Base-by-base conservation (phyloP, 2,329 filamentous ascomycete genomes). In the Colletotrichum camelliae region DNA sequence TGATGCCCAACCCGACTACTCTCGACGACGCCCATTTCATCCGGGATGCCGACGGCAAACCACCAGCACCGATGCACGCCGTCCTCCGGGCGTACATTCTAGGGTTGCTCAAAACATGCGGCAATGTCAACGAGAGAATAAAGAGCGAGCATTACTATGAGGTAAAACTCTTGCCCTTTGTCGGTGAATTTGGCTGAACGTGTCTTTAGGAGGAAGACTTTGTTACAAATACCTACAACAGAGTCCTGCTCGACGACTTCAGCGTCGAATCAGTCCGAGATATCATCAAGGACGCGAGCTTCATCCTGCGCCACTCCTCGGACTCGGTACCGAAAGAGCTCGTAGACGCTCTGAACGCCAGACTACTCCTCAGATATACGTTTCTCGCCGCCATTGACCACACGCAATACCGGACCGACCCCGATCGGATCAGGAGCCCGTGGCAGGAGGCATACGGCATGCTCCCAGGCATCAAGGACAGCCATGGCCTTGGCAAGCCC, bases 111-210 rank as follows among this genome's bases (percentile, higher is more conserved):
- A 98, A 98, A 83, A 92, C 93, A 27, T 98, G 96, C 81, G 92
- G 93, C 77, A 92, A 92, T 79, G 94, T 97, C 15, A 95, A 97
- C 77, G 89, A 93, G 66, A 91, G 93, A 61, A 93, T 98, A 77
- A 93, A 92, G 70, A 89, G 89, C n/a, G 95, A 98, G 82, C 94
- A 97, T 79, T 98, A 94, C 82, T 98, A 96, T 80, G 97, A 99
- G 90, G 94, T 94, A 83, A 77, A 87, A 82, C 31, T 52, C n/a
- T 33, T 27, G n/a, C 15, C 21, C 15, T 12, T 16, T 27, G 16
- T 21, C 29, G 24, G 1, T 13, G 7, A 21, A 39, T n/a, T 58
- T 35, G n/a, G 65, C 58, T 73, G 18, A 76, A n/a, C 8, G 35
- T 16, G n/a, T 12, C 29, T n/a, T 18, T 69, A 96, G 93, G 97